Evolutionary conservation across 352 stramenopile genomes (phyloP).

Genomic region (Phytophthora pini): DNA sequence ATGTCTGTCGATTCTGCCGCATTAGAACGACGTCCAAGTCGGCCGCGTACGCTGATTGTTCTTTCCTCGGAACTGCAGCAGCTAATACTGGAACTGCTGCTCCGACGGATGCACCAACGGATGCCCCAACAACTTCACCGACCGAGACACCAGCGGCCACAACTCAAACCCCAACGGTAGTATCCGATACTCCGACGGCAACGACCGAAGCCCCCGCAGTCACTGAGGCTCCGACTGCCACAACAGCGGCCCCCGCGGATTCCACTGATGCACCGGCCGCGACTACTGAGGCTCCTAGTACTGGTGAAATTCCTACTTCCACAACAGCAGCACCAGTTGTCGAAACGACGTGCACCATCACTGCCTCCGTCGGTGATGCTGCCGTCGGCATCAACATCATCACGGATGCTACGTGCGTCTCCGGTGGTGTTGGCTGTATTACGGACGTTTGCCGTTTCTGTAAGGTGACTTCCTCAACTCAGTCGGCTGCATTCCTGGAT

Average conservation of each 20-base stretch:
- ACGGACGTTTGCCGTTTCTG: constrained; percentile 49
- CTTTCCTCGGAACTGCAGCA: constrained; percentile 14
- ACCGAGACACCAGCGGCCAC: constrained; percentile 3
- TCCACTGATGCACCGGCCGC: constrained; percentile 7
- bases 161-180: constrained; percentile 3
- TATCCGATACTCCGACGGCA: neutral
- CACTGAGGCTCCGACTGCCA: constrained; percentile 3
- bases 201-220: constrained; percentile 1
- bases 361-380: constrained; percentile 32
- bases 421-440: constrained; percentile 47
- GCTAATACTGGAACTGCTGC: neutral
- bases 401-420: constrained; percentile 32
- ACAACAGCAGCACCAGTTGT: constrained; percentile 6
- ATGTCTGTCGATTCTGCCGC: constrained; percentile 38
- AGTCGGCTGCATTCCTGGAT: constrained; percentile 32
- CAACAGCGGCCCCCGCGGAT: constrained; percentile 9
- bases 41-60: constrained; percentile 16
- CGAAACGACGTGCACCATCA: constrained; percentile 22
- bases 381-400: constrained; percentile 40
- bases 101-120: constrained; percentile 4
- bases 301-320: constrained; percentile 5
- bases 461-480: constrained; percentile 36
- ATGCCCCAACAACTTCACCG: neutral
- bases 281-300: constrained; percentile 8
- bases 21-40: constrained; percentile 30